Base-by-base conservation (phyloP, 345 rosid genomes). In the Salix udensis region DNA sequence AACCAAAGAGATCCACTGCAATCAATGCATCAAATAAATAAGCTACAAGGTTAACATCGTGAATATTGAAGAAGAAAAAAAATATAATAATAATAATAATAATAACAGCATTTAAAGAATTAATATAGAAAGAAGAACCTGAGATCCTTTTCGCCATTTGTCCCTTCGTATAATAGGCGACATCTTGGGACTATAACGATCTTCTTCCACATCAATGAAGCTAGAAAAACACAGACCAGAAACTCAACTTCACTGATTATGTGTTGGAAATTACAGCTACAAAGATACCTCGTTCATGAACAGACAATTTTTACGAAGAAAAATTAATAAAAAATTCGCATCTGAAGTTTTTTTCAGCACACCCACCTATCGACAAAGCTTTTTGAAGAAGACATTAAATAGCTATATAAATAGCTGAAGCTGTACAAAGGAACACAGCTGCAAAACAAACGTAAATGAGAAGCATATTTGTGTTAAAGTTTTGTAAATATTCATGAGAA, bases 361-460 rank as follows among this genome's bases (percentile, higher is more conserved):
- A 81, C 84, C 84, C 68, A 81, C 84, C 84, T 81, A 52, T 81
- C 84, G 30, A 81, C 74, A 26, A 67, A 81, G 74, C 84, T 81
- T 34, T 28, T 28, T 4, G 71, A 39, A 46, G 80, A 77, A 5
- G 80, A 68, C 73, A 77, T 76, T 39, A 81, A 26, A 73, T 81
- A 70, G 77, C 60, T 48, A 39, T 81, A 81, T 16, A 64, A 73
- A 70, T 73, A 62, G 37, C 52, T 39, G 74, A 81, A 81, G 65
- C 62, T 73, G 80, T 77, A 77, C 60, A 77, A 40, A 6, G 84
- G 80, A 24, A 81, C 67, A 28, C 84, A 81, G 60, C 84, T 81
- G 75, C 72, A 74, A 15, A 19, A 5, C 18, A 66, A 66, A 30
- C 19, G 46, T 11, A 42, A 42, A 42, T 2, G 46, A 42, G 46